phyloP scores from a whole-genome alignment of 768 basidiomycete genomes.

The Russula ochroleuca region DNA sequence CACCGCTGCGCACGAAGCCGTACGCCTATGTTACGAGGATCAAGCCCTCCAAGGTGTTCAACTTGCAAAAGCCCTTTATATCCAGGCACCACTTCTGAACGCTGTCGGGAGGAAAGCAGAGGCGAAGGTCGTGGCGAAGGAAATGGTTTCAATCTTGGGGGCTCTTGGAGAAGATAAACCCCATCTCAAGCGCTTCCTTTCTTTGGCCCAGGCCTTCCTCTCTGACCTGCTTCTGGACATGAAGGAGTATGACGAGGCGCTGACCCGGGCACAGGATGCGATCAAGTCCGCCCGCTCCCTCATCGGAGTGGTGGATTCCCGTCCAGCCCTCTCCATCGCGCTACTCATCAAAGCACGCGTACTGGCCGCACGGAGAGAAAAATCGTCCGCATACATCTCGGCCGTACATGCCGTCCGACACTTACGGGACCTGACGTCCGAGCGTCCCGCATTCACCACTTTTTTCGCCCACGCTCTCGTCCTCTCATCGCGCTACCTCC shows the following conservation, averaged over 20 bases:
- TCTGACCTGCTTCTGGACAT: slow-evolving; percentile 15
- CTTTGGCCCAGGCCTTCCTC: slow-evolving; percentile 17
- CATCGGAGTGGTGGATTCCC: slow-evolving; percentile 17
- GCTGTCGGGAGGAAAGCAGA: slow-evolving; percentile 12
- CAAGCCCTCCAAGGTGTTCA: slow-evolving; percentile 18
- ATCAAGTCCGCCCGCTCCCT: slow-evolving; percentile 19
- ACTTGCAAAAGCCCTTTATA: slow-evolving; percentile 17
- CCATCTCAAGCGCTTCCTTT: slow-evolving; percentile 6
- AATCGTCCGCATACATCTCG: slow-evolving; percentile 9
- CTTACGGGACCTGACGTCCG: slow-evolving; percentile 10
- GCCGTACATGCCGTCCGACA: slow-evolving; percentile 13
- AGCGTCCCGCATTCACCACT: slow-evolving; percentile 10
- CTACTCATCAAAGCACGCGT: slow-evolving; percentile 15
- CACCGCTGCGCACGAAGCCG: slow-evolving; percentile 8
- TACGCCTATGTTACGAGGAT: slow-evolving; percentile 17
- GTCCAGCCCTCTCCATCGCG: slow-evolving; percentile 10
- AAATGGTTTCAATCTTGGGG: slow-evolving; percentile 5
- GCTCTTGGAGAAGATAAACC: slow-evolving; percentile 13
- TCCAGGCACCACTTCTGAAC: slow-evolving; percentile 6
- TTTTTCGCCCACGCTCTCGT: slow-evolving; percentile 9
- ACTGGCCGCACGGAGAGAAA: slow-evolving; percentile 12
- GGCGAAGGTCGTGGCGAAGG: slow-evolving; percentile 15
- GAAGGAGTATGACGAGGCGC: slow-evolving; percentile 11
- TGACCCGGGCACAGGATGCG: slow-evolving; percentile 9
- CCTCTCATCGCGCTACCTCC: slow-evolving; percentile 16